A percentile compares a stretch with the other conserved stretches of the same genome.
Conservation (phyloP, 768 basidiomycete species). For the Lentinula boryana region DNA sequence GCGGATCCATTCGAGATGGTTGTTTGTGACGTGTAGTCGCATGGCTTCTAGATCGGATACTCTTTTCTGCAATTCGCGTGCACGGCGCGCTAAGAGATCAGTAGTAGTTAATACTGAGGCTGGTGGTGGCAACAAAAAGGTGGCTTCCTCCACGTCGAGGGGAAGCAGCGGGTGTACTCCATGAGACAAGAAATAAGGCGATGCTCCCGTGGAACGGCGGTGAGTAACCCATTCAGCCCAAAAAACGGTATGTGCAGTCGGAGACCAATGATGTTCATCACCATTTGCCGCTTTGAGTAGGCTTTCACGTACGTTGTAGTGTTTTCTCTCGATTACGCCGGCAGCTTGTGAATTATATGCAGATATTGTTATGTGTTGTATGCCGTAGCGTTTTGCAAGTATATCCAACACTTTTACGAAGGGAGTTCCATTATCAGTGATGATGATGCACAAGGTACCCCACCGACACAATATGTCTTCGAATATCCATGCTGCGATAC, state of each 20-base stretch:
- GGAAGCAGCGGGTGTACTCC: background rate
- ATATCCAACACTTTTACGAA: slow-evolving; percentile 13
- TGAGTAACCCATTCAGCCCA: background rate
- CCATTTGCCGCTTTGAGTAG: background rate
- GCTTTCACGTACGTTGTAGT: background rate
- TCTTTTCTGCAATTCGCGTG: no score
- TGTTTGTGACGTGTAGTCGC: background rate
- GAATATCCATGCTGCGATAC: slow-evolving; percentile 19
- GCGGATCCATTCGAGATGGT: slow-evolving; percentile 20
- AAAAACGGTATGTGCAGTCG: background rate
- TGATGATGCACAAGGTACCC: slow-evolving; percentile 19
- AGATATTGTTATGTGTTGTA: slow-evolving; percentile 23
- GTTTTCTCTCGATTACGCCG: background rate
- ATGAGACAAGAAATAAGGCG: background rate
- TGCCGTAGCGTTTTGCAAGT: slow-evolving; percentile 9
- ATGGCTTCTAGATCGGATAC: no score
- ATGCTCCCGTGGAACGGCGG: background rate
- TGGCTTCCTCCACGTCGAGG: background rate
- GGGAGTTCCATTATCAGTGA: slow-evolving; percentile 24
- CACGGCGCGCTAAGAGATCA: no score
- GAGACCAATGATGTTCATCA: background rate
- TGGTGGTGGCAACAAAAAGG: background rate
- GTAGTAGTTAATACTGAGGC: background rate
- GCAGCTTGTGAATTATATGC: slow-evolving; percentile 23
- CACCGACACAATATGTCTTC: slow-evolving; percentile 20